These are phyloP conservation scores for Phytophthora brassicae DNA, from an alignment of 352 stramenopile genomes.

Conservation along the genomic window DNA sequence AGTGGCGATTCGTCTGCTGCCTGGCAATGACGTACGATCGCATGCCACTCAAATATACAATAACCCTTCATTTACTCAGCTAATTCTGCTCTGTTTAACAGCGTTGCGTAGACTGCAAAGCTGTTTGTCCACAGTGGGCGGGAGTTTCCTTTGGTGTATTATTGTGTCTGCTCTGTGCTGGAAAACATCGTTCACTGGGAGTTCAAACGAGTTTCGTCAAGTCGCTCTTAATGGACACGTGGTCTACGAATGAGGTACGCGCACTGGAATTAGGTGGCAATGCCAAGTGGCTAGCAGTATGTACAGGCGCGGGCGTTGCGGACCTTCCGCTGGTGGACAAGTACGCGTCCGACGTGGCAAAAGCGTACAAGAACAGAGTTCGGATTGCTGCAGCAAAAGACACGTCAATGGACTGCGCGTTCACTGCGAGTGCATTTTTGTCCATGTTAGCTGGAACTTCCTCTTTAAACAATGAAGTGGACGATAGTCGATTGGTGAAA, in stretches of 20 bases:
- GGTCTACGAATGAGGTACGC: conserved; percentile 52
- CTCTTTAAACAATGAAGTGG: conserved; percentile 8
- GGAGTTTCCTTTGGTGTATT: conserved; percentile 84
- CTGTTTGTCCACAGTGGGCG: conserved; percentile 79
- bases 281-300: conserved; percentile 81
- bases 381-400: conserved; percentile 25
- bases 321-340: conserved; percentile 57
- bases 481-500: conserved; percentile 6
- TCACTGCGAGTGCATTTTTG: conserved; percentile 62
- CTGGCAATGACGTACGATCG: conserved; percentile 72
- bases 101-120: conserved; percentile 83
- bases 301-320: conserved; percentile 42
- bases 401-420: conserved; percentile 17
- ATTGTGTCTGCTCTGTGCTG: conserved; percentile 74
- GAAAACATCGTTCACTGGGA: conserved; percentile 77
- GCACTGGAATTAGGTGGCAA: conserved; percentile 75
- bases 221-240: conserved; percentile 80
- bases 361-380: conserved; percentile 59
- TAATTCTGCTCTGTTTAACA: conserved; percentile 25
- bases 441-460: conserved; percentile 33
- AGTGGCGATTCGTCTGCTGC: conserved; percentile 60
- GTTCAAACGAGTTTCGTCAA: conserved; percentile 86
- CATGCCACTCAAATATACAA: neutral
- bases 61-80: too few relatives aligned
- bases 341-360: conserved; percentile 65